Conservation (phyloP, 2,329 filamentous ascomycete species). For the Stemphylium lycopersici region DNA sequence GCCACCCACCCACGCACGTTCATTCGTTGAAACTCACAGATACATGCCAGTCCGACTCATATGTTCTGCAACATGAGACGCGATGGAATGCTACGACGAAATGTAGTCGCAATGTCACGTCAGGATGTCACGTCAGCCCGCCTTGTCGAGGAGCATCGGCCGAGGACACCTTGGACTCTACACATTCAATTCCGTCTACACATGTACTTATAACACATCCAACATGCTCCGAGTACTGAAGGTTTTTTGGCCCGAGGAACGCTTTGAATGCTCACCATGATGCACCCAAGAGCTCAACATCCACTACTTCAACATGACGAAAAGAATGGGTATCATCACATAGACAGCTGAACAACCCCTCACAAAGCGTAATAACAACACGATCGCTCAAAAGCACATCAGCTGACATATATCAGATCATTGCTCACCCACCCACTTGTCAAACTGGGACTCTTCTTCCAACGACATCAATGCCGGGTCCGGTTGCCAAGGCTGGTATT, state of each 20-base stretch:
- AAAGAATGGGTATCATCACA: conserved; percentile 1
- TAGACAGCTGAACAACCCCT: conserved; percentile 6
- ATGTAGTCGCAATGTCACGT: neutral
- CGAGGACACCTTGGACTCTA: neutral
- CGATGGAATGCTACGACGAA: neutral
- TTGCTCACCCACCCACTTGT: conserved; percentile 53
- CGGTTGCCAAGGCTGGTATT: conserved; percentile 44
- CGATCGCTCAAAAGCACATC: conserved; percentile 1
- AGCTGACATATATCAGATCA: conserved; percentile 10
- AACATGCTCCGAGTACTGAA: conserved; percentile 6
- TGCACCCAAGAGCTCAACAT: neutral
- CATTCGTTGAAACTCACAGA: neutral
- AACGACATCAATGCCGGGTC: conserved; percentile 45
- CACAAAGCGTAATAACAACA: conserved; percentile 1
- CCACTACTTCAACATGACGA: neutral
- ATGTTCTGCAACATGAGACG: neutral
- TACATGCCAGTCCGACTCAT: neutral
- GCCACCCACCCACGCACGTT: conserved; percentile 7
- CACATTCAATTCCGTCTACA: conserved; percentile 9
- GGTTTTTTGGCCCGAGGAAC: conserved; percentile 8
- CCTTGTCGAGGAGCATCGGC: neutral
- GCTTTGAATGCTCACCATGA: conserved; percentile 7
- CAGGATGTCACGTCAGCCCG: neutral
- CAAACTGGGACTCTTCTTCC: conserved; percentile 53
- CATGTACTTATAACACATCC: conserved; percentile 10